These are phyloP conservation scores for Lolium perenne DNA, from an alignment of 176 grass and related monocot species.

Conservation along the genomic window DNA sequence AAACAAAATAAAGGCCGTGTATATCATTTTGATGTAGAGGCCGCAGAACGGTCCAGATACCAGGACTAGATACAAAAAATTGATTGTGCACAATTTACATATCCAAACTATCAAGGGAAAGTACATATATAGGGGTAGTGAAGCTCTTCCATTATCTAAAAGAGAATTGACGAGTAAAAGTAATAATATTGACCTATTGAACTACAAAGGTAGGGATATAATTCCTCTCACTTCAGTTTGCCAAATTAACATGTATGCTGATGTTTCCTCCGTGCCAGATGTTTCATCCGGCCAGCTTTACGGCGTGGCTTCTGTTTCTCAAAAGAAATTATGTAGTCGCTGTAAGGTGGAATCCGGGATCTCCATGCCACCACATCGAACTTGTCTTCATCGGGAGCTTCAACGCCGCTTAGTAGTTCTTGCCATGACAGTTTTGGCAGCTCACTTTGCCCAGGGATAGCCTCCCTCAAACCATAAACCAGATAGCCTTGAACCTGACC, in stretches of 20 bases:
- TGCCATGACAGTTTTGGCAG: background rate
- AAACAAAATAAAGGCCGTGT: too few relatives aligned
- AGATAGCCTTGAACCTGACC: background rate
- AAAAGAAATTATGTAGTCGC: constrained; percentile 16
- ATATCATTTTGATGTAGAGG: too few relatives aligned
- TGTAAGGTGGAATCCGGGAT: constrained; percentile 9
- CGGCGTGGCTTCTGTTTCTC: constrained; percentile 20
- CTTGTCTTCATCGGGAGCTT: constrained; percentile 22
- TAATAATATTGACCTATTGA: background rate
- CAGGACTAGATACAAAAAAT: too few relatives aligned
- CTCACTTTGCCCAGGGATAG: constrained; percentile 23
- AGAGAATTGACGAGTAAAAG: background rate
- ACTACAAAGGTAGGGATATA: background rate
- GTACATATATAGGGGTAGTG: background rate
- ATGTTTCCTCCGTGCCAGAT: constrained; percentile 12
- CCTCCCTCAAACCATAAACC: constrained; percentile 40
- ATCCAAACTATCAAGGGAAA: background rate
- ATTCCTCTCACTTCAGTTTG: too few relatives aligned
- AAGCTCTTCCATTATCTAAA: background rate
- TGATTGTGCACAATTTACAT: background rate
- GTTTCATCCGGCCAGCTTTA: constrained; percentile 13
- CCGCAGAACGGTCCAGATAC: too few relatives aligned
- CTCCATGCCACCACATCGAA: constrained; percentile 40
- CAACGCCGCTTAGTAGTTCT: constrained; percentile 8
- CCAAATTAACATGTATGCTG: background rate